phyloP scores from a whole-genome alignment of 257 asterid species.

The Paulownia fortunei region DNA sequence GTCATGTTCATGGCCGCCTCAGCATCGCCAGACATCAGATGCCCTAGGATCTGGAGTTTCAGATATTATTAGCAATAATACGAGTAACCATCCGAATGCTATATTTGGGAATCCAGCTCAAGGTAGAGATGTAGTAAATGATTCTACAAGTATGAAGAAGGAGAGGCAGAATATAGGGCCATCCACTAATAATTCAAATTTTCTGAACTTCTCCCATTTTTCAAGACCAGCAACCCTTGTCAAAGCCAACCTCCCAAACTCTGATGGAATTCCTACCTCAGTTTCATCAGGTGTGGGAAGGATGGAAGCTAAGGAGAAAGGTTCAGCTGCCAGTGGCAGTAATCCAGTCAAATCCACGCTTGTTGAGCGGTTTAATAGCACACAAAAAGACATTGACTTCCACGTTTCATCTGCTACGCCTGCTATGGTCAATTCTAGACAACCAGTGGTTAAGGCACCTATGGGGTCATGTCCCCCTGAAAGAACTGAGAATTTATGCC shows the following conservation, averaged over 20 bases:
- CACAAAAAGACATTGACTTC: conserved; percentile 38
- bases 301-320: conserved; percentile 44
- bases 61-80: conserved; percentile 42
- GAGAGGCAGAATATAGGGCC: conserved; percentile 41
- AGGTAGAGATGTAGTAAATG: conserved; percentile 45
- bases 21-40: conserved; percentile 50
- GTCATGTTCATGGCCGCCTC: conserved; percentile 47
- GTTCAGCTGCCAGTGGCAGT: conserved; percentile 28
- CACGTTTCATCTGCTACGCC: conserved; percentile 37
- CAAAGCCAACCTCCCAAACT: conserved; percentile 47
- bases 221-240: conserved; percentile 62
- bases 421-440: conserved; percentile 33
- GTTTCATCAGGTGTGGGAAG: conserved; percentile 43
- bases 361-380: conserved; percentile 34
- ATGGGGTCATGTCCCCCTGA: conserved; percentile 40
- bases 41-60: conserved; percentile 59
- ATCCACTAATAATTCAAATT: conserved; percentile 43
- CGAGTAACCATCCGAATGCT: conserved; percentile 35
- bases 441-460: conserved; percentile 34
- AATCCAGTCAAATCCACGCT: conserved; percentile 40
- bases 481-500: conserved; percentile 41
- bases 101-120: conserved; percentile 41
- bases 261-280: conserved; percentile 47
- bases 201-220: conserved; percentile 77
- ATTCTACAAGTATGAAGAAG: conserved; percentile 30